Percentiles rank a stretch among this genome's conserved stretches.
Evolutionary conservation across 1,139 yeast species (phyloP).

Genomic region (Pichia sp.): DNA sequence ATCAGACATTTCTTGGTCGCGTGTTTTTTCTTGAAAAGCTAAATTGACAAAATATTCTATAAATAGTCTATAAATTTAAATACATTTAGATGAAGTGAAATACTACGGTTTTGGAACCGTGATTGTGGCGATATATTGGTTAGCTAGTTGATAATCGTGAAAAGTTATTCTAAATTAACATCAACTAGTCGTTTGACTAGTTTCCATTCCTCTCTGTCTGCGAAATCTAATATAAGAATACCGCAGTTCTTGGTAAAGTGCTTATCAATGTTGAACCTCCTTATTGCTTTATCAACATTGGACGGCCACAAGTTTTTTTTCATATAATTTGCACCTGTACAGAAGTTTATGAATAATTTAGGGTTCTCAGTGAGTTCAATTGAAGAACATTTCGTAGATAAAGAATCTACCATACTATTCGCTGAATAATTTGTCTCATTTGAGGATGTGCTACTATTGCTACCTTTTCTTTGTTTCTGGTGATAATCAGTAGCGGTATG

Average conservation of each 20-base stretch:
- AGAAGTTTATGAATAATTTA: conserved; percentile 63
- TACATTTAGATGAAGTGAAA: too few relatives aligned
- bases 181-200: conserved; percentile 44
- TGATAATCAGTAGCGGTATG: conserved; percentile 34
- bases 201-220: conserved; percentile 56
- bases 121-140: too few relatives aligned
- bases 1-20: too few relatives aligned
- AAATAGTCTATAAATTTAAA: too few relatives aligned
- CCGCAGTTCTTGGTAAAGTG: conserved; percentile 47
- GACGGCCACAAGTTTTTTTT: conserved; percentile 72
- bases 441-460: not conserved
- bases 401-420: conserved; percentile 20
- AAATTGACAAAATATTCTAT: too few relatives aligned
- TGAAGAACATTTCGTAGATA: conserved; percentile 47
- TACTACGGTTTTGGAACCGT: too few relatives aligned
- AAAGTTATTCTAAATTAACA: conserved; percentile 16
- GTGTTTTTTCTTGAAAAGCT: not conserved
- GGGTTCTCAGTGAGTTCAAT: conserved; percentile 33
- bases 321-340: conserved; percentile 69
- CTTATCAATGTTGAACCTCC: conserved; percentile 38
- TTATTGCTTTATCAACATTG: conserved; percentile 49
- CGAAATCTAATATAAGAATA: conserved; percentile 57
- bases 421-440: not conserved
- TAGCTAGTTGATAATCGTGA: too few relatives aligned
- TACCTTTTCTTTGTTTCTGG: not conserved